Base-by-base conservation (phyloP, 202 grass and related monocot genomes). In the Zoysia matrella region DNA sequence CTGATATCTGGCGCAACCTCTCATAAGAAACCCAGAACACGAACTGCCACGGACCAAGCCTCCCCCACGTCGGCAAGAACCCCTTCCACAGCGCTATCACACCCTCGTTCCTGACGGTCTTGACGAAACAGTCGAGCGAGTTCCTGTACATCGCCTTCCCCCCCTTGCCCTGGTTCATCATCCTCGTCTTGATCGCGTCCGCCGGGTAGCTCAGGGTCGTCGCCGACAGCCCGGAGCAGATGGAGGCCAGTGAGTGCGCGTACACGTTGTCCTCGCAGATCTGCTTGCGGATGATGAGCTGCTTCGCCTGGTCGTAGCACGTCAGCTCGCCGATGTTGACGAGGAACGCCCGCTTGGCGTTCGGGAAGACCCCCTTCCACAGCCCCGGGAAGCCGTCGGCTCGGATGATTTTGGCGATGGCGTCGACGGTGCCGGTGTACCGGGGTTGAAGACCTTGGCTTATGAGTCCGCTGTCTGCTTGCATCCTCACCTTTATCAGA, bases 21-120 rank as follows among this genome's bases (percentile, higher is more conserved):
- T 97, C 89, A 3, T 92, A 97, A 47, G 91, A 94, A 84, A 97
- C 87, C 94, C 91, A 97, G 73, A 97, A 97, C 41, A 92, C 91
- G 88, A 97, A 94, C 47, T 94, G 94, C 89, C 91, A 97, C 2
- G 94, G 94, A 4, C 94, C 94, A 52, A 97, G 89, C 81, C 94
- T 91, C 7, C 87, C 87, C 94, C 91, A 97, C 67, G 94, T 97
- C 36, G 91, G 89, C 40, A 97, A 86, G 62, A 97, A 94, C n/a
- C 94, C 94, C 76, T 94, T 97, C 94, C 91, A 97, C 22, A 94
- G 60, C 46, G 94, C 87, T 36, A 6, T 73, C 18, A 40, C 22
- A 8, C 94, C 94, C 70, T 94, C 94, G 18, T 73, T 60, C 60
- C 79, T 94, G 9, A 92, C 56, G 0, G 91, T 97, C 65, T 85